Evolutionary conservation across 2,329 filamentous ascomycete genomes (phyloP), one percentile per base, ranked within the genome.

Genomic region (Aspergillus ustus): DNA sequence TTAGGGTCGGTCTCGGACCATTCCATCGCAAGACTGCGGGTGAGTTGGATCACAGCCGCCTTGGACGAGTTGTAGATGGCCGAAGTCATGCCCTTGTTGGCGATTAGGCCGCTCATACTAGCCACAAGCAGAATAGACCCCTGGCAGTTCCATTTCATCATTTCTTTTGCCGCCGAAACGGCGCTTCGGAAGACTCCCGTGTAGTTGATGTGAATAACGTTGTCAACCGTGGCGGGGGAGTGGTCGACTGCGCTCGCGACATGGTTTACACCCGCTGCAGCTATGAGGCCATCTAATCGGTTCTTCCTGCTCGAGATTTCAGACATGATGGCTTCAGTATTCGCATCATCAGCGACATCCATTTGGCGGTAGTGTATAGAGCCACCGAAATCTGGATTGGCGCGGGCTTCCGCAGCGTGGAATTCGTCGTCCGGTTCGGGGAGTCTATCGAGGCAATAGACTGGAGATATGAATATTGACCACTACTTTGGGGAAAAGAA

Each of bases 41-140:
- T 74, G 1, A 86, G 76, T 66, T 86, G 83, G 50, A 83, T 80
- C 1, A 86, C 80, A 0, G 81, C 84, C 0, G 83, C 80, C 71
- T 86, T 86, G 61, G 82, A 84, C 0, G 82, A 77, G 68, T 85
- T 85, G 73, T 86, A 86, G 0, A 78, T 75, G 5, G 76, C 72
- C 7, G 68, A 74, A n/a, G 67, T 72, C 71, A 78, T 72, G 19
- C 79, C 81, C 70, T 82, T 82, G 70, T 83, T 83, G 11, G 81
- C 81, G 53, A 82, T 77, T 5, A 80, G 68, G 0, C 81, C 82
- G 61, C 80, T 82, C 81, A 85, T 84, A 63, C 79, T 82, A 0
- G 81, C 82, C 2, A 85, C 72, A 8, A 84, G 71, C 3, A 83
- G 73, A 55, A 84, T 83, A 4, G 80, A 82, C 8, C 80, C 82